Conservation (phyloP, 1,284 basidiomycete genomes). For the Ustilago bromivora region DNA sequence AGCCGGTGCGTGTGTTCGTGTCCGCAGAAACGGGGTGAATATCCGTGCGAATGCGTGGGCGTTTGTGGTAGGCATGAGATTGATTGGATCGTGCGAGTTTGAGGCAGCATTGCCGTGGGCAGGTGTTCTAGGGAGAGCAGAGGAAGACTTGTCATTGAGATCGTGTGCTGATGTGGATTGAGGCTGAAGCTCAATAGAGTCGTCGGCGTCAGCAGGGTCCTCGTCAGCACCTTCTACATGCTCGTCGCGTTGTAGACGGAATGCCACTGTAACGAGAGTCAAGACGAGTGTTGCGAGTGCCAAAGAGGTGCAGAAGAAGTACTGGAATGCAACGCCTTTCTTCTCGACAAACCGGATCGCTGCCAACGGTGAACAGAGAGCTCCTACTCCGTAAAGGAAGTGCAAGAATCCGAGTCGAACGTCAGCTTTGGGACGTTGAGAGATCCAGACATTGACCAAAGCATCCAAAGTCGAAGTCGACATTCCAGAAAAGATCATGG, state of each 20-base stretch:
- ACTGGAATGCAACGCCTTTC: conserved; percentile 38
- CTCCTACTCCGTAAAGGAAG: conserved; percentile 57
- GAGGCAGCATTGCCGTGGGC: conserved; percentile 1
- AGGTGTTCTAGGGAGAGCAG: neutral
- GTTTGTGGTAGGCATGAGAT: conserved; percentile 19
- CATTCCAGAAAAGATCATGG: conserved; percentile 43
- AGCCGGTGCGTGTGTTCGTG: conserved; percentile 10
- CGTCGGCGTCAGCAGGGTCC: neutral
- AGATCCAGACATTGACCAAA: conserved; percentile 49
- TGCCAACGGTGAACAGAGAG: conserved; percentile 51
- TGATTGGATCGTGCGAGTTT: conserved; percentile 4
- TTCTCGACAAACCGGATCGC: conserved; percentile 46
- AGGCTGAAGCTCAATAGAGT: conserved; percentile 22
- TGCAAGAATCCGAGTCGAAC: conserved; percentile 48
- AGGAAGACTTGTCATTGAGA: conserved; percentile 5
- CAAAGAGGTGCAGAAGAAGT: conserved; percentile 48
- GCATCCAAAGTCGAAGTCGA: conserved; percentile 36
- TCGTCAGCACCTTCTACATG: conserved; percentile 24
- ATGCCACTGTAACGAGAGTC: conserved; percentile 33
- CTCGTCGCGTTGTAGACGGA: conserved; percentile 40
- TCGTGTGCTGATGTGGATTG: neutral
- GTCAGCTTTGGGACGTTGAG: conserved; percentile 38
- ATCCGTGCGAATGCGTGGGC: conserved; percentile 12
- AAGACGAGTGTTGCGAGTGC: conserved; percentile 33
- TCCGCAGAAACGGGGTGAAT: conserved; percentile 12